Evolutionary conservation across 371 early-diverging fungal species (phyloP), one percentile per base, ranked within the genome.

Genomic region (Mortierella sp.): DNA sequence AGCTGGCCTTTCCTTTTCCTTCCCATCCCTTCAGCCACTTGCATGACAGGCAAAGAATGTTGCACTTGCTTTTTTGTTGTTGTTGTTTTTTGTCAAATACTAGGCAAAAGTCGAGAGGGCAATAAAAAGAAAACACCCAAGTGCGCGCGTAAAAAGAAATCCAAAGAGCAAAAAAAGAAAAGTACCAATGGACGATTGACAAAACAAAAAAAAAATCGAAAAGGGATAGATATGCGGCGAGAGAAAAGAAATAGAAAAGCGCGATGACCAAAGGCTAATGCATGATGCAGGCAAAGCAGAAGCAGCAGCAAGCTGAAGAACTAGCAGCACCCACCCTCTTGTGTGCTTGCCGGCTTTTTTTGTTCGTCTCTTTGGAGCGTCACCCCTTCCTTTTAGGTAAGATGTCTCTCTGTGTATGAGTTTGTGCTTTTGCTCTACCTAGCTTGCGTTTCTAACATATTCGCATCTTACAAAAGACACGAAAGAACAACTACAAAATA

Each of bases 21-120:
- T 51, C 74, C 55, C 24, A 35, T 51, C 58, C 43, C 38, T 58
- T 27, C 32, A 58, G 60, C 16, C 18, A 7, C 63, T 73, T 73
- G 74, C 74, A 73, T 73, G 56, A 73, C 44, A 38, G 55, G 10
- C 12, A 41, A 55, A 73, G 74, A 49, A 49, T 38, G 63, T 63
- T 63, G 63, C 60, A 14, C 60, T 27, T 29, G 12, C 27, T 58
- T 11, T 29, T 58, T 58, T 58, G 1, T 46, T 46, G 12, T 27
- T 58, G n/a, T 55, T 55, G 8, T n/a, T 55, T 55, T 1, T 60
- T 29, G 72, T 21, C 18, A 18, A 55, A 14, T 7, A 44, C 44
- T 27, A 72, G 51, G 72, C 72, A 49, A 3, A n/a, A 27, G 24
- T 35, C 38, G 70, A 8, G 24, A 54, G 24, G n/a, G 3, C 1